Evolutionary conservation across 768 basidiomycete species (phyloP).

Genomic region (Mycena galericulata): DNA sequence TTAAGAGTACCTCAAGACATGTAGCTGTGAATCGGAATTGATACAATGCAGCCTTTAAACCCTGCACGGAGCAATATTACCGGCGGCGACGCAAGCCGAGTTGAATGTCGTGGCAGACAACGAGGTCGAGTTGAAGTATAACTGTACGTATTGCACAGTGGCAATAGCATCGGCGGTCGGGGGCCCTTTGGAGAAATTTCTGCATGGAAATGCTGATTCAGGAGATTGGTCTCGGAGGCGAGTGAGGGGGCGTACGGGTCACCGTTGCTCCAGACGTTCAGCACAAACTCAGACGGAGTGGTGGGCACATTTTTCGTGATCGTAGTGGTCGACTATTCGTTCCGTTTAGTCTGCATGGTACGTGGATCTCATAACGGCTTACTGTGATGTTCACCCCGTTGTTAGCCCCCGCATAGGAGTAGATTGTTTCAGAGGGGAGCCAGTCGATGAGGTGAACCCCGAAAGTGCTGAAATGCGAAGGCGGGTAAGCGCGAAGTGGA

Average conservation of each 20-base stretch:
- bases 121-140: slow-evolving; percentile 36
- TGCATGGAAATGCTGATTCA: neutral
- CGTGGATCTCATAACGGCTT: neutral
- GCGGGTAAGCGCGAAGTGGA: neutral
- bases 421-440: slow-evolving; percentile 20
- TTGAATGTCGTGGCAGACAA: slow-evolving; percentile 24
- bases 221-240: too few relatives aligned
- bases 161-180: slow-evolving; percentile 32
- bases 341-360: neutral
- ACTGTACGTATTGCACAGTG: slow-evolving; percentile 28
- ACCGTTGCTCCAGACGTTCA: neutral
- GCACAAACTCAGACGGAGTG: too few relatives aligned
- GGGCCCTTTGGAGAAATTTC: slow-evolving; percentile 29
- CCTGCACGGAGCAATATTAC: slow-evolving; percentile 26
- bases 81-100: slow-evolving; percentile 28
- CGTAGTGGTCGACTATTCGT: slow-evolving; percentile 9
- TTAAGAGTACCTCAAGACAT: too few relatives aligned
- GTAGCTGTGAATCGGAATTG: too few relatives aligned
- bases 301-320: slow-evolving; percentile 19
- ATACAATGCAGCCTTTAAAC: slow-evolving; percentile 18
- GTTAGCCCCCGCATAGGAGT: slow-evolving; percentile 27
- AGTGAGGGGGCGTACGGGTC: slow-evolving; percentile 12
- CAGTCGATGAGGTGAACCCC: slow-evolving; percentile 36
- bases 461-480: slow-evolving; percentile 22
- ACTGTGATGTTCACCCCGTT: slow-evolving; percentile 19